Evolutionary conservation across 768 basidiomycete species (phyloP).

Genomic region (Hirschioporus abietinus): DNA sequence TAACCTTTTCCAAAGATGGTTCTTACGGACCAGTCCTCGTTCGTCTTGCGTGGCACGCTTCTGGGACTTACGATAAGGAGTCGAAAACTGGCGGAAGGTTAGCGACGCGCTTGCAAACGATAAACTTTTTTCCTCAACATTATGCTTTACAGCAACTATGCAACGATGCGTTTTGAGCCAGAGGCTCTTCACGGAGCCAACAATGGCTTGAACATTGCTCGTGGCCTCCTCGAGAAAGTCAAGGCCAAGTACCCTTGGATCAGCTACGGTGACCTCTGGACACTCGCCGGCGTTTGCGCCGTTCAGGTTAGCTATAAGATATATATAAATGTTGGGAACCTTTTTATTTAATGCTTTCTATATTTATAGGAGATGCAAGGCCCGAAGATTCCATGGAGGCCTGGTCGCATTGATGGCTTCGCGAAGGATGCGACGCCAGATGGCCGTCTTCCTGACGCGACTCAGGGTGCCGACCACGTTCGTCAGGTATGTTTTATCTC

Average conservation of each 20-base stretch:
- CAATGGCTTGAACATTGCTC: constrained; percentile 75
- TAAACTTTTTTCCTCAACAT: constrained; percentile 12
- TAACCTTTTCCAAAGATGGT: constrained; percentile 49
- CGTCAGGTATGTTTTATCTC: constrained; percentile 50
- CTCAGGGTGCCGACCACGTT: constrained; percentile 80
- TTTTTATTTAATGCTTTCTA: not conserved
- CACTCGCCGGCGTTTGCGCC: constrained; percentile 88
- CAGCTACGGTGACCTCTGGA: constrained; percentile 95
- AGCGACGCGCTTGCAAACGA: constrained; percentile 13
- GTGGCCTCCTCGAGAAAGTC: constrained; percentile 77
- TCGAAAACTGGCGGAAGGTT: constrained; percentile 76
- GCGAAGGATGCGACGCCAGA: constrained; percentile 73
- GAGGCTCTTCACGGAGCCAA: constrained; percentile 84
- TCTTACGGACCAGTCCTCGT: constrained; percentile 85
- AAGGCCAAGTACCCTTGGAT: constrained; percentile 92
- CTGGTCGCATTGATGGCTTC: constrained; percentile 87
- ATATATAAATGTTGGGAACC: not conserved
- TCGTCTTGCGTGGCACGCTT: constrained; percentile 92
- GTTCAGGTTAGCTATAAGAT: constrained; percentile 45
- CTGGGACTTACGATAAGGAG: constrained; percentile 87
- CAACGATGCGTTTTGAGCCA: constrained; percentile 96
- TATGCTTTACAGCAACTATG: constrained; percentile 68
- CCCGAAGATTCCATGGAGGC: constrained; percentile 89
- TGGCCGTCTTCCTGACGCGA: constrained; percentile 84
- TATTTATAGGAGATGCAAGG: constrained; percentile 75